A percentile compares a stretch with the other conserved stretches of the same genome.
Conservation (phyloP, 164 flowering plant species). For the Annona cherimola region DNA sequence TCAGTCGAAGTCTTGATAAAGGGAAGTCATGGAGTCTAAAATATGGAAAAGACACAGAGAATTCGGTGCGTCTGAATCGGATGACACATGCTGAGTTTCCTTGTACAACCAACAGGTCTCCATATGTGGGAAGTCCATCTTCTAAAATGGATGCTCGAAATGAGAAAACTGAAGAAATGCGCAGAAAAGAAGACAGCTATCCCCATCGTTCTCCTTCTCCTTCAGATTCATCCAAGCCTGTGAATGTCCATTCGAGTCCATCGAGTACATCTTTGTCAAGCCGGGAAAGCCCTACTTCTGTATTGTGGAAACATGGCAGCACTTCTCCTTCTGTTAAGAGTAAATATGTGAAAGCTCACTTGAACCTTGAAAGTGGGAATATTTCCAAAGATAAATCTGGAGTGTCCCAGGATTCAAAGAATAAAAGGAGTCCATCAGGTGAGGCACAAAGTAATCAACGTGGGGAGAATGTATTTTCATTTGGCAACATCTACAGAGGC, state of each 20-base stretch:
- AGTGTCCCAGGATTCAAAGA: neutral
- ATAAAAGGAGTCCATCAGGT: neutral
- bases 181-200: neutral
- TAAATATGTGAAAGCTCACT: neutral
- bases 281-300: conserved; percentile 7
- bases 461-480: neutral
- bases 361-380: neutral
- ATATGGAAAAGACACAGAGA: conserved; percentile 4
- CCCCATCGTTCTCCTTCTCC: neutral
- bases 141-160: neutral
- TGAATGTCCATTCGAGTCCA: conserved; percentile 1
- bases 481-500: conserved; percentile 16
- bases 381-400: conserved; percentile 1
- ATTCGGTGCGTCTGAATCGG: neutral
- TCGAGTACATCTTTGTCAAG: neutral
- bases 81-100: neutral
- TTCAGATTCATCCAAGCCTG: conserved; percentile 6
- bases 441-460: neutral
- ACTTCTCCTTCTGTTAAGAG: neutral
- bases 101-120: neutral
- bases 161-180: neutral
- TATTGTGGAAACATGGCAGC: conserved; percentile 4
- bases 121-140: conserved; percentile 1
- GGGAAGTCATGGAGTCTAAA: conserved; percentile 1
- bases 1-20: neutral